phyloP scores from a whole-genome alignment of 805 yeast species.

The Sungouiozyma intestinalis region DNA sequence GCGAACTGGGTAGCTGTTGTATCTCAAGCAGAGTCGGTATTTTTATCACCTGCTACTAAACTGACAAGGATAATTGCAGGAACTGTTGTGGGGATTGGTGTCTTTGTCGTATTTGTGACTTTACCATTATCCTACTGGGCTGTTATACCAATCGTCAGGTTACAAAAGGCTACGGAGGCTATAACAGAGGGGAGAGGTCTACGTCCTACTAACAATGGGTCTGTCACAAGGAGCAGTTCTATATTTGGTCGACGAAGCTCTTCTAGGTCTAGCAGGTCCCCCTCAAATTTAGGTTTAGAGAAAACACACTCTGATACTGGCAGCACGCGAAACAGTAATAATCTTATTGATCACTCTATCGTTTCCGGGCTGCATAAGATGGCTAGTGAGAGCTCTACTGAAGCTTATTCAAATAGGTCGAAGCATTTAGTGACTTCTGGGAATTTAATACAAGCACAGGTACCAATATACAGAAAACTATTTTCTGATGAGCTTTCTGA shows the following conservation, averaged over 20 bases:
- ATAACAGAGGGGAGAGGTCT: constrained; percentile 35
- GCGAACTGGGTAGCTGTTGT: constrained; percentile 66
- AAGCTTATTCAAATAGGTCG: constrained; percentile 8
- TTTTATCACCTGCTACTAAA: constrained; percentile 51
- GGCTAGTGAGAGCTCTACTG: constrained; percentile 1
- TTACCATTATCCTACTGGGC: constrained; percentile 78
- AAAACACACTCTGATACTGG: background rate
- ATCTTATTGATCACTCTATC: background rate
- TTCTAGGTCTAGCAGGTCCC: background rate
- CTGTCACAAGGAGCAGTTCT: constrained; percentile 17
- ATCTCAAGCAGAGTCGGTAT: constrained; percentile 48
- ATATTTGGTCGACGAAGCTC: constrained; percentile 2
- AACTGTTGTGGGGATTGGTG: constrained; percentile 70
- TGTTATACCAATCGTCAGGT: constrained; percentile 67
- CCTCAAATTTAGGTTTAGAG: background rate
- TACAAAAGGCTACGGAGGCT: constrained; percentile 71
- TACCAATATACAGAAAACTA: constrained; percentile 39
- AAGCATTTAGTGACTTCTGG: constrained; percentile 23
- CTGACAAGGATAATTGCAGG: constrained; percentile 65
- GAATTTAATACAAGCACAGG: constrained; percentile 30
- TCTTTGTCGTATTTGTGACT: constrained; percentile 60
- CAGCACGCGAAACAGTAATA: background rate
- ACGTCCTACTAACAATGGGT: constrained; percentile 17
- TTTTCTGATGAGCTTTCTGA: constrained; percentile 82
- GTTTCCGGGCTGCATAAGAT: constrained; percentile 1